Evolutionary conservation across 2,329 filamentous ascomycete genomes (phyloP), one percentile per base, ranked within the genome.

Genomic region (Leptographium lundbergii): DNA sequence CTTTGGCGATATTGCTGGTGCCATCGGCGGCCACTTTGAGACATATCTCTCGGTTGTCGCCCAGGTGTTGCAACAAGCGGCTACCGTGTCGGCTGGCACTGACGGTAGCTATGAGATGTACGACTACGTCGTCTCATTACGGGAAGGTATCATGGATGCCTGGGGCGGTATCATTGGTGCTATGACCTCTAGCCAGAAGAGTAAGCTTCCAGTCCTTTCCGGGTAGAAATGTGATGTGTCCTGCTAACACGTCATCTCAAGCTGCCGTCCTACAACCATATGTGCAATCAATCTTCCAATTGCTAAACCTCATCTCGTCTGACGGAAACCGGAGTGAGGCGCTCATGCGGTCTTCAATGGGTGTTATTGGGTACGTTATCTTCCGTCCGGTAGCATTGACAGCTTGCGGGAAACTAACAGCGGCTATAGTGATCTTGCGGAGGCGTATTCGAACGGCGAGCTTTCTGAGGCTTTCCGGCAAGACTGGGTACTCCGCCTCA

Each of bases 111-210:
- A 91, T 67, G 94, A 99, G 74, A 95, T 97, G 88, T 86, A 91
- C 60, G 92, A 97, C 73, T 99, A 99, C 70, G 87, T 99, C 66
- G 84, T 95, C 64, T 96, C 91, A 24, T 81, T 99, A 55, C 87
- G 94, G 58, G 95, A 99, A 71, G 94, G 92, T 66, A 97, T 99
- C 65, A 96, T 97, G 87, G 94, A 99, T 78, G 94, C 94, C 39
- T 99, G 95, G 91, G 91, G 91, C 67, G 94, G 94, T 65, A 94
- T 96, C 65, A 91, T 99, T 69, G 85, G 92, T 71, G 91, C 94
- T 57, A 91, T 97, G 87, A 95, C 94, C 78, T 75, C 80, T 57
- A 89, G 86, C 68, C 77, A 77, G 68, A 92, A 92, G 78, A 85
- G 86, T 88, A 73, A 72, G 84, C 75, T 4, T 22, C 10, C 25